Percentiles rank a stretch among this genome's conserved stretches.
phyloP scores from a whole-genome alignment of 163 green algal species.

The Chlorella variabilis region DNA sequence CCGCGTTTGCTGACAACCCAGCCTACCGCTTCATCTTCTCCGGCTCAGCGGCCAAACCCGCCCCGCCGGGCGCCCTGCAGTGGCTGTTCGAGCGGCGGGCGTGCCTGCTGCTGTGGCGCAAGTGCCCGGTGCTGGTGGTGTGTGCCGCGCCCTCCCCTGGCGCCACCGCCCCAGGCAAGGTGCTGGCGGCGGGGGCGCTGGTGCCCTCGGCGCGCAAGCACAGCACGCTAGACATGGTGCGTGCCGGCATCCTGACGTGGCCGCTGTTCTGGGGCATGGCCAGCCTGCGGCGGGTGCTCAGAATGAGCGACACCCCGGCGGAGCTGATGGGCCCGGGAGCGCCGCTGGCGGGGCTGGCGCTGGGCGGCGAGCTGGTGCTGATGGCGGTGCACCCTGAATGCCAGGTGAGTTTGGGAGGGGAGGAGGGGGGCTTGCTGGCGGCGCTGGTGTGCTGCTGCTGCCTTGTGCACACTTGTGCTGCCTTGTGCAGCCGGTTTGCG shows the following conservation, averaged over 20 bases:
- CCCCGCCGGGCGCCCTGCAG: neutral
- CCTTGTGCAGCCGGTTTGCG: no score
- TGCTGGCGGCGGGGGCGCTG: neutral
- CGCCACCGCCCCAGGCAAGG: neutral
- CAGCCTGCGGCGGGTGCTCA: neutral
- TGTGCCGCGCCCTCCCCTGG: no score
- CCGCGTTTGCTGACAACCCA: neutral
- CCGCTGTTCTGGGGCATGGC: neutral
- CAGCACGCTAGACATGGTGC: neutral
- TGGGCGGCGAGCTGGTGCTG: neutral
- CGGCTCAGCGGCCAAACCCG: neutral
- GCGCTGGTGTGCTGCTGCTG: no score
- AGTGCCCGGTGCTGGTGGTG: neutral
- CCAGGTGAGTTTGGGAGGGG: neutral
- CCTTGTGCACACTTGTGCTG: no score
- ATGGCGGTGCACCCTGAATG: neutral
- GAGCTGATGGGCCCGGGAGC: neutral
- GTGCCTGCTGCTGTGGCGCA: neutral
- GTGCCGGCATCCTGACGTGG: neutral
- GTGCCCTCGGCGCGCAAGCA: neutral
- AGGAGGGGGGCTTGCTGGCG: neutral
- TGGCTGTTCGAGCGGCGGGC: conserved; percentile 4
- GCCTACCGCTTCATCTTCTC: neutral
- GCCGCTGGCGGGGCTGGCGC: neutral
- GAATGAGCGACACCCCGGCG: neutral